Evolutionary conservation across 2,329 filamentous ascomycete genomes (phyloP), one percentile per base, ranked within the genome.

Genomic region (Trichoderma semiorbis): DNA sequence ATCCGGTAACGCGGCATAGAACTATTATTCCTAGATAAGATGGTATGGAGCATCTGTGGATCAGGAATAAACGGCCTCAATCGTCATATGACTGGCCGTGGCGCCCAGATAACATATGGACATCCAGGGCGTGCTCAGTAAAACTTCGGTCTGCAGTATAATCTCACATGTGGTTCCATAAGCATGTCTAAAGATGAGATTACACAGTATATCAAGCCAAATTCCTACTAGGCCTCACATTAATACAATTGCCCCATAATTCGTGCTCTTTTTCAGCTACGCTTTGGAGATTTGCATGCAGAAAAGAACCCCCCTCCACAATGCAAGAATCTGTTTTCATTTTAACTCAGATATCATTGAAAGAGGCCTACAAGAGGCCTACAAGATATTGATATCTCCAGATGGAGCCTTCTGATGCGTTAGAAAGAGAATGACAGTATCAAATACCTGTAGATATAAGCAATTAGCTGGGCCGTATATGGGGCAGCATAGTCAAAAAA

Each of bases 351-450:
- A 12, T 6, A 24, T 24, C 21, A 21, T 21, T 50, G 4, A 2
- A 14, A 21, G 21, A 24, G 21, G n/a, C 21, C 11, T 53, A 53
- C 5, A 14, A 21, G 21, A 24, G 21, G n/a, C 21, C 11, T 53
- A 53, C 5, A 26, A 2, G 5, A 21, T 24, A 24, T 11, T 36
- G 30, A 26, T 7, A 34, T n/a, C 16, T 11, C 7, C 6, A 14
- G 1, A n/a, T 6, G 5, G 6, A 24, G n/a, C 6, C 3, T 7
- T 2, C 3, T 10, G 6, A 6, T 14, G 12, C 24, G 16, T 28
- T 66, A 71, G 28, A 71, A 71, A 16, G 69, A 71, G n/a, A 66
- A 71, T 5, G 69, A 71, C 14, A 71, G 16, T 60, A 71, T 71
- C n/a, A 66, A 3, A 12, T 71, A 71, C 16, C 62, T 71, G 34